These are phyloP conservation scores for Xylaria flabelliformis DNA, from an alignment of 495 filamentous ascomycete genomes.

Conservation along the genomic window DNA sequence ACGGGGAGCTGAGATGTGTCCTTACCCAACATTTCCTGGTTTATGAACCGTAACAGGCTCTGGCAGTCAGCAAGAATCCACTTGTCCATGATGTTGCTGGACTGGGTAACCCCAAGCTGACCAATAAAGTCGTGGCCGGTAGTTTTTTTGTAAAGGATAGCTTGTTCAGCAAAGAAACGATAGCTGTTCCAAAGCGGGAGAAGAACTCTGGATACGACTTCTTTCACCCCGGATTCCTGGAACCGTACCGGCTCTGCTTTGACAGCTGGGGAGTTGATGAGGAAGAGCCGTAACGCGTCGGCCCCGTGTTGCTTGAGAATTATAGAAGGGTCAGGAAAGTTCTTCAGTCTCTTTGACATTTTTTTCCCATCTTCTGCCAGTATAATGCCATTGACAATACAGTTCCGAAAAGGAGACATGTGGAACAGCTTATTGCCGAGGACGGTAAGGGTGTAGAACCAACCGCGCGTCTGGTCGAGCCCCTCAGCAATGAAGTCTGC, in stretches of 20 bases:
- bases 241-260: conserved; percentile 90
- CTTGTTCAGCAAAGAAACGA: conserved; percentile 97
- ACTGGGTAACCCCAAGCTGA: too few species aligned
- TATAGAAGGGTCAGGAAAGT: conserved; percentile 99
- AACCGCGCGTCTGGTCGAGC: conserved; percentile 71
- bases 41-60: conserved; percentile 88
- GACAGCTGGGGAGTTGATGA: conserved; percentile 98
- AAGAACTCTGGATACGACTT: conserved; percentile 92
- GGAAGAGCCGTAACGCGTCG: conserved; percentile 90
- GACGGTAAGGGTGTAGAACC: conserved; percentile 95
- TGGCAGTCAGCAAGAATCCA: conserved; percentile 97
- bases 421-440: conserved; percentile 93
- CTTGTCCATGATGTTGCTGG: conserved; percentile 86
- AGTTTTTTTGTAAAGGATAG: conserved; percentile 83
- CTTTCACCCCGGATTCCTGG: conserved; percentile 92
- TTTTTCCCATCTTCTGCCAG: conserved; percentile 97
- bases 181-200: conserved; percentile 97
- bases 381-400: conserved; percentile 90
- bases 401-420: conserved; percentile 71
- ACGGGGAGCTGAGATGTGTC: too few species aligned
- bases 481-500: conserved; percentile 98
- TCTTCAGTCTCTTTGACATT: conserved; percentile 98
- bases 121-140: too few species aligned
- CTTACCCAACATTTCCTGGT: conserved; percentile 80
- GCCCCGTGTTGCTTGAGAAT: conserved; percentile 58